These are phyloP conservation scores for Coffea eugenioides DNA, from an alignment of 257 asterid species.

Conservation along the genomic window DNA sequence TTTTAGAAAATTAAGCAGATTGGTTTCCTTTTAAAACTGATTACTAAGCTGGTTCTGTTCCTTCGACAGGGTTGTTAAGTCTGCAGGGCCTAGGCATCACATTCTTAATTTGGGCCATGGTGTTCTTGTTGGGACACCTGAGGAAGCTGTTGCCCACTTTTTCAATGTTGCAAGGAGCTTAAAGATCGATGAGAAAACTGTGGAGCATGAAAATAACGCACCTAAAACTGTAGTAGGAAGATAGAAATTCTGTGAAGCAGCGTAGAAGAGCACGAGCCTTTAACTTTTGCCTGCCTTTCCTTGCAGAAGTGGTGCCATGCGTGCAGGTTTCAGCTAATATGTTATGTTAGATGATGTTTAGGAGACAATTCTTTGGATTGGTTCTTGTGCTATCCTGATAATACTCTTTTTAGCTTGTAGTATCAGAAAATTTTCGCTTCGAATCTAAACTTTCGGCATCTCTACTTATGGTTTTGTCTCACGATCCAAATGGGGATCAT, in stretches of 20 bases:
- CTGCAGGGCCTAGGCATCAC: conserved; percentile 79
- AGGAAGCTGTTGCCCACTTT: conserved; percentile 92
- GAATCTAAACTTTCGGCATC: neutral
- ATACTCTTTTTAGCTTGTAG: neutral
- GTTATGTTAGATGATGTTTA: neutral
- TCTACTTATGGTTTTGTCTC: neutral
- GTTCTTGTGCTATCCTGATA: neutral
- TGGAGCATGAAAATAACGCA: conserved; percentile 29
- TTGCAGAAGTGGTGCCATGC: neutral
- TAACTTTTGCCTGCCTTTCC: neutral
- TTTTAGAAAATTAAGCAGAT: neutral
- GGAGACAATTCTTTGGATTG: neutral
- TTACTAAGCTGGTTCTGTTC: conserved; percentile 12
- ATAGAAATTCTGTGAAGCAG: conserved; percentile 8
- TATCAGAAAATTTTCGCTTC: neutral
- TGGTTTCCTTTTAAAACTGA: neutral
- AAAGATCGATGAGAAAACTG: conserved; percentile 34
- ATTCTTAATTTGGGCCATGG: conserved; percentile 95
- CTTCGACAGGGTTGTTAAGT: conserved; percentile 65
- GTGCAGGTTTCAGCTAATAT: neutral
- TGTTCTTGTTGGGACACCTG: conserved; percentile 94
- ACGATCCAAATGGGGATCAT: neutral
- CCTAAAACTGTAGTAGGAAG: conserved; percentile 50
- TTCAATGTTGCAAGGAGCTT: conserved; percentile 74
- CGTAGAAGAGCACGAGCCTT: conserved; percentile 1